Evolutionary conservation across 768 basidiomycete species (phyloP), one percentile per base, ranked within the genome.

Genomic region (Lactifluus pinguis): DNA sequence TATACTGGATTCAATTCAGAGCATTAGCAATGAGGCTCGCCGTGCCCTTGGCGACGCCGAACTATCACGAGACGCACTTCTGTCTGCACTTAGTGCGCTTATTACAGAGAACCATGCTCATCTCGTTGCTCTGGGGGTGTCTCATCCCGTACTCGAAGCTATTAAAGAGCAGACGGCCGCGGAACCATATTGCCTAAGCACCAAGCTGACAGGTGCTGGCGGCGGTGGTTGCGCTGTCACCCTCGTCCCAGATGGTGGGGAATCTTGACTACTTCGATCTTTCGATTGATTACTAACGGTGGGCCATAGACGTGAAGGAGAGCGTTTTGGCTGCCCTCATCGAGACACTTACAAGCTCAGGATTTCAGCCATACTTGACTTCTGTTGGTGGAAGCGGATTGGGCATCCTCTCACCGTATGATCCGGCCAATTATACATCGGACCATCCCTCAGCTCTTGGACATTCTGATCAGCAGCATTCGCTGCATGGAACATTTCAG

Each of bases 211-310:
- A 7, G 97, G 97, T 45, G 95, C 97, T 8, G 97, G 97, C 34
- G 97, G 97, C 44, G 97, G 97, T 29, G 97, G 97, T n/a, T 98
- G 97, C 69, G 87, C 94, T 5, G 92, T 98, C 34, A 95, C 95
- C 13, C 81, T 98, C 39, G 80, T 99, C 54, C 97, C 97, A 54
- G 94, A 98, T 75, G 83, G 95, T 95, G 66, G 65, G 86, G 15
- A 42, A 15, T 15, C 17, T 6, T 75, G 30, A 38, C 41, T 49
- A 25, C 55, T 32, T 45, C 30, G 54, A 53, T 55, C n/a, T 17
- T 64, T 48, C 14, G 17, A 56, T 48, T 55, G 1, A 34, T 36
- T 25, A 15, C 38, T 58, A 41, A 59, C 19, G 25, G 21, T 34
- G 13, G 53, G 25, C 45, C 38, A n/a, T 69, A 95, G 95, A 87